phyloP scores from a whole-genome alignment of 345 rosid genomes.

The Brassica cretica region DNA sequence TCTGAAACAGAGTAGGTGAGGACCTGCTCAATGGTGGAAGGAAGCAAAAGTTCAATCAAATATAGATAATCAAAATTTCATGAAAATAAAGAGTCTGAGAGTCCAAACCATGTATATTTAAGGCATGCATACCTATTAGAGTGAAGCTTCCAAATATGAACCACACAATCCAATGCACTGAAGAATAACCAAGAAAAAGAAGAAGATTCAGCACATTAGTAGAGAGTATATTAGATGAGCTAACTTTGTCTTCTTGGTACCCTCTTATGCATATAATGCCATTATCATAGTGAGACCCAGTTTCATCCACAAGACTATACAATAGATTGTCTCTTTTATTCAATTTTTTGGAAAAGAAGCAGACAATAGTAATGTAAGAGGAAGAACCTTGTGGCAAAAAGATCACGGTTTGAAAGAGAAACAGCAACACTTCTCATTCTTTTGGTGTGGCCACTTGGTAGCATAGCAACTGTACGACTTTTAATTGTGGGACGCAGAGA shows the following conservation, averaged over 20 bases:
- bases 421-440: conserved; percentile 43
- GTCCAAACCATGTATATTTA: conserved; percentile 8
- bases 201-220: conserved; percentile 13
- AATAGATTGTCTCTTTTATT: not conserved
- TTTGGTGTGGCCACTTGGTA: conserved; percentile 42
- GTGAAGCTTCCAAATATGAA: conserved; percentile 41
- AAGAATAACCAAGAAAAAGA: conserved; percentile 16
- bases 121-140: conserved; percentile 33
- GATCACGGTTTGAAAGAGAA: conserved; percentile 34
- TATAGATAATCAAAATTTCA: not conserved
- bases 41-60: not conserved
- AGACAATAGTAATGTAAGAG: conserved; percentile 5
- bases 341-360: not conserved
- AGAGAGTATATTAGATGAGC: not conserved
- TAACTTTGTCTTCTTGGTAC: conserved; percentile 12
- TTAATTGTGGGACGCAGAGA: conserved; percentile 37
- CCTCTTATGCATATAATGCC: conserved; percentile 20
- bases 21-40: conserved; percentile 31
- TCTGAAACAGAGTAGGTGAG: conserved; percentile 21
- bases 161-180: conserved; percentile 43
- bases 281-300: conserved; percentile 5
- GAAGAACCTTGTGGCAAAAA: conserved; percentile 40
- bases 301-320: conserved; percentile 4
- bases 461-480: conserved; percentile 31
- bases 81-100: not conserved